Evolutionary conservation across 2,329 filamentous ascomycete genomes (phyloP).

Genomic region (Cucurbitaria berberidis): DNA sequence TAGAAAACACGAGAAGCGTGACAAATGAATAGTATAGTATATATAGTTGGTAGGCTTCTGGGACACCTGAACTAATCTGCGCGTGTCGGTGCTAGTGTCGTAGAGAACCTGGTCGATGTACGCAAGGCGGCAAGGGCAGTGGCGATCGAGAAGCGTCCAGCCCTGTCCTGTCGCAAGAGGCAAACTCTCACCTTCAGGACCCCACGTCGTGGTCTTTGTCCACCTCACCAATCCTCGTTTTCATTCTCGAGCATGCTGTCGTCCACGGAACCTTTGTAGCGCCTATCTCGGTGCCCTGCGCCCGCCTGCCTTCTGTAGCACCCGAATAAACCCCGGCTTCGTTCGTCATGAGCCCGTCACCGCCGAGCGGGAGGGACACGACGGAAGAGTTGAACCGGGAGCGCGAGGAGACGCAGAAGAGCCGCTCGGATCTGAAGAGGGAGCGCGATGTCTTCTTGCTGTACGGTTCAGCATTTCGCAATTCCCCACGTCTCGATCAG

Average conservation of each 20-base stretch:
- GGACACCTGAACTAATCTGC: background rate
- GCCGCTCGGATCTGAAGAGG: slow-evolving; percentile 23
- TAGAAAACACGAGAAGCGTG: no score
- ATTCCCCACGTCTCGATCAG: slow-evolving; percentile 26
- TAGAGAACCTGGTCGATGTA: background rate
- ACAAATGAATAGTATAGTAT: no score
- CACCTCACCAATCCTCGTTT: background rate
- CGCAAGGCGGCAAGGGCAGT: background rate
- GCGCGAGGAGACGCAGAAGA: background rate
- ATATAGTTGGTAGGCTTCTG: background rate
- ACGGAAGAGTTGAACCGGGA: background rate
- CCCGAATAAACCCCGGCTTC: background rate
- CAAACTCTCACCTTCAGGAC: slow-evolving; percentile 11
- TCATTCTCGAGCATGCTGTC: background rate
- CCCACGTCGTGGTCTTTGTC: background rate
- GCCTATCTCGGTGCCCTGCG: background rate
- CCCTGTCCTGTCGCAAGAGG: slow-evolving; percentile 9
- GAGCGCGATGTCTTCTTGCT: slow-evolving; percentile 35
- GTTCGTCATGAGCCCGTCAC: background rate
- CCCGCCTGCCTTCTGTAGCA: background rate
- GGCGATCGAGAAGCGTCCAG: slow-evolving; percentile 6
- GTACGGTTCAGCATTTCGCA: slow-evolving; percentile 34
- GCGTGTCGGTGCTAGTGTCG: background rate
- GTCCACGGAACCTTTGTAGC: background rate
- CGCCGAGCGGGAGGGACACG: background rate